phyloP scores from a whole-genome alignment of 208 protist species.

The Balamuthia mandrillaris region DNA sequence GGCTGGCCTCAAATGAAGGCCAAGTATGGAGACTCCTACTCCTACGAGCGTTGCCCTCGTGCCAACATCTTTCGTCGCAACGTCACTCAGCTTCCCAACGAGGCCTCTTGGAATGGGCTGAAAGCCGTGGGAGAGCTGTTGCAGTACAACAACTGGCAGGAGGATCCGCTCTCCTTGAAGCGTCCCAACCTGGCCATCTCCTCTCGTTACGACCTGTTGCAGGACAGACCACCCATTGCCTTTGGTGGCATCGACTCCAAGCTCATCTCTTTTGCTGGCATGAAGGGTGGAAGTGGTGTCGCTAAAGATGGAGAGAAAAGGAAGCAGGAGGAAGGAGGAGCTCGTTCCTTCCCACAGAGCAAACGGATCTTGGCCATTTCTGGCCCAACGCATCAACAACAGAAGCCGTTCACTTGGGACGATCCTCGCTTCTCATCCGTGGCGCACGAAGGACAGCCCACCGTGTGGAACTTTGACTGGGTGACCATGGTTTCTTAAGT shows the following conservation, averaged over 20 bases:
- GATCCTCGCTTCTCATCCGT: no score
- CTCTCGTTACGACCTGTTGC: conserved; percentile 60
- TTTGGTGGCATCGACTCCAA: conserved; percentile 69
- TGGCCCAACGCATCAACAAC: conserved; percentile 47
- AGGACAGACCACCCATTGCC: neutral
- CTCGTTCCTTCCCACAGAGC: no score
- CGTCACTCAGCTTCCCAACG: conserved; percentile 8
- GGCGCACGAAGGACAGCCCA: conserved; percentile 39
- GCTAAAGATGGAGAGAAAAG: no score
- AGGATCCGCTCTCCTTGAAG: conserved; percentile 65
- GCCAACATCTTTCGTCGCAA: conserved; percentile 73
- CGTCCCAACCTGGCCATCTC: conserved; percentile 49
- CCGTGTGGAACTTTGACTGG: conserved; percentile 1
- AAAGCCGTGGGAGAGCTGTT: neutral
- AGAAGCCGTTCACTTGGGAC: conserved; percentile 37
- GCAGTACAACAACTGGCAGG: conserved; percentile 73
- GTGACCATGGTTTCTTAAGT: no score
- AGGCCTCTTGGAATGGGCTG: neutral
- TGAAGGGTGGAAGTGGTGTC: no score
- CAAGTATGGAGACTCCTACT: conserved; percentile 61
- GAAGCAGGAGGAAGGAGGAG: no score
- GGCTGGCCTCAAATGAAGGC: conserved; percentile 50
- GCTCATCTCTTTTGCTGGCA: neutral
- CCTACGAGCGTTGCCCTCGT: conserved; percentile 63
- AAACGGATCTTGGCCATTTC: conserved; percentile 1